Conservation (phyloP, 176 grass and related monocot species). For the Pontederia crassipes region DNA sequence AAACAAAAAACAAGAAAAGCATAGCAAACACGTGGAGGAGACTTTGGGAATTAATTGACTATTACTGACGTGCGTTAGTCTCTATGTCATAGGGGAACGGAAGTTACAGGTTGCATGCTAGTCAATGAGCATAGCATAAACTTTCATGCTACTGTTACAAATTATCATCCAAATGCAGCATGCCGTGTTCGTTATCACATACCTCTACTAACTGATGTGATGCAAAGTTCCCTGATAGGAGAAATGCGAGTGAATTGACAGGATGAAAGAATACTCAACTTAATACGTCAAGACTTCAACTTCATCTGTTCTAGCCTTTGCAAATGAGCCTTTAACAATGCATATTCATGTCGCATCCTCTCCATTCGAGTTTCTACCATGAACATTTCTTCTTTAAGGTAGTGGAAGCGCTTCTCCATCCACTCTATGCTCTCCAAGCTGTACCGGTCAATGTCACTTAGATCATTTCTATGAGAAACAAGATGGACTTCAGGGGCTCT, state of each 20-base stretch:
- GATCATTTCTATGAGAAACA: constrained; percentile 30
- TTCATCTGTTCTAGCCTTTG: constrained; percentile 51
- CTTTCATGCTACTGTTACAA: too few species aligned
- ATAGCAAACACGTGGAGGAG: too few species aligned
- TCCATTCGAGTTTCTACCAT: constrained; percentile 58
- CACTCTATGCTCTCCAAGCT: constrained; percentile 46
- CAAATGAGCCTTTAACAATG: constrained; percentile 58
- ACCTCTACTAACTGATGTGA: too few species aligned
- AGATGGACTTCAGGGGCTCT: constrained; percentile 65
- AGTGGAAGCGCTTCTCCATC: constrained; percentile 49
- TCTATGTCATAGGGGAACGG: too few species aligned
- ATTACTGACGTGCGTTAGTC: too few species aligned
- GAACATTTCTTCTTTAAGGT: constrained; percentile 71
- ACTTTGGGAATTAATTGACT: too few species aligned
- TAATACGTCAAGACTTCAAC: constrained; percentile 18
- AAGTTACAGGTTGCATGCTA: too few species aligned
- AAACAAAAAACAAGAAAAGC: too few species aligned
- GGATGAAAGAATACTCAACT: background rate
- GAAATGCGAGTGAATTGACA: background rate
- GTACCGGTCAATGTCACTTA: constrained; percentile 21
- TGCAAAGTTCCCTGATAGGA: too few species aligned
- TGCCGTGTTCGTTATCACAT: too few species aligned
- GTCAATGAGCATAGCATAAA: too few species aligned
- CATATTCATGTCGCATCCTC: constrained; percentile 53
- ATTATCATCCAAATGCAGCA: too few species aligned